Percentiles rank a stretch among this genome's conserved stretches.
phyloP scores from a whole-genome alignment of 2,329 filamentous ascomycete genomes.

The Akanthomyces uredinophilus region DNA sequence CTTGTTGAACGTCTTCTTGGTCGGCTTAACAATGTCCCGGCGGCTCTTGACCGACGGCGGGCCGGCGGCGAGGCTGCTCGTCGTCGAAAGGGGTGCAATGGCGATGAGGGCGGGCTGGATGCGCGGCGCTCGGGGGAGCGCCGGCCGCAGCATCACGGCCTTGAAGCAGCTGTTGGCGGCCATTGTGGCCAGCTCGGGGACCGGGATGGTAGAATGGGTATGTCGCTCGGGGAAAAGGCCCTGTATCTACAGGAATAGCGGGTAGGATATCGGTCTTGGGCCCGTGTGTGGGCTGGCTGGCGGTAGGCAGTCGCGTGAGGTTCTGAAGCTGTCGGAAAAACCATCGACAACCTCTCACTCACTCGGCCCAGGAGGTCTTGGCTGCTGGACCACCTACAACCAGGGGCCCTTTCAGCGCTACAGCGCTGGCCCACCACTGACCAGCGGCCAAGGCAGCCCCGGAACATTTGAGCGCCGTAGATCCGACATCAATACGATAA shows the following conservation, averaged over 20 bases:
- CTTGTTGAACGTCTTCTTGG: slow-evolving; percentile 46
- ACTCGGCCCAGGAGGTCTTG: background rate
- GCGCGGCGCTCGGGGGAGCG: slow-evolving; percentile 28
- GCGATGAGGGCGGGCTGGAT: slow-evolving; percentile 28
- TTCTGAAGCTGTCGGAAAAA: slow-evolving; percentile 7
- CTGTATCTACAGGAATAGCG: background rate
- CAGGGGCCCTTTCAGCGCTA: background rate
- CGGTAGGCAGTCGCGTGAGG: slow-evolving; percentile 5
- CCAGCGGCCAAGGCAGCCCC: background rate
- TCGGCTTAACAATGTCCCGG: slow-evolving; percentile 32
- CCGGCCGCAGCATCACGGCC: slow-evolving; percentile 35
- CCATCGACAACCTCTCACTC: background rate
- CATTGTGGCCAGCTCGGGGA: slow-evolving; percentile 16
- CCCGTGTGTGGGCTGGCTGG: slow-evolving; percentile 3
- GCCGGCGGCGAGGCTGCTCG: slow-evolving; percentile 24
- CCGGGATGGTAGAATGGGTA: background rate
- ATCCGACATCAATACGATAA: slow-evolving; percentile 4
- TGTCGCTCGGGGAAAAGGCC: background rate
- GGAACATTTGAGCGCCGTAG: slow-evolving; percentile 12
- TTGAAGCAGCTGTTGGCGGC: slow-evolving; percentile 37
- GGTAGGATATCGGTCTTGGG: background rate
- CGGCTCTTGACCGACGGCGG: slow-evolving; percentile 29
- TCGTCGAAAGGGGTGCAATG: slow-evolving; percentile 40
- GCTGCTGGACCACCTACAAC: background rate
- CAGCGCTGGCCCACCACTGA: background rate